phyloP scores from a whole-genome alignment of 2,329 filamentous ascomycete species.

The Xylaria sp. region DNA sequence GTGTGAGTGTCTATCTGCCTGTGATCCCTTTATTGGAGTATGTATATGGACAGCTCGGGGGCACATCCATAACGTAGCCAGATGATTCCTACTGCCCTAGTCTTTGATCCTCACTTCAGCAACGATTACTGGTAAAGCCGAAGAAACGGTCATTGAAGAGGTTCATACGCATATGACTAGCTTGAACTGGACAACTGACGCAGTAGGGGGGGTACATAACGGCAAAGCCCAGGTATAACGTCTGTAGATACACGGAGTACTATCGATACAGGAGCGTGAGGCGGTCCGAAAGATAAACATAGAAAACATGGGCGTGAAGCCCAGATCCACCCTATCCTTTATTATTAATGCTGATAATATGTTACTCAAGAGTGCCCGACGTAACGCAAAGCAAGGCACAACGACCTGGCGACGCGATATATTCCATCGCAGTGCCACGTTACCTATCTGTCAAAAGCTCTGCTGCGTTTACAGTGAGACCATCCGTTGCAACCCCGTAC shows the following conservation, averaged over 20 bases:
- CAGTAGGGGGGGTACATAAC: constrained; percentile 4
- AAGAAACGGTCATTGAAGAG: no score
- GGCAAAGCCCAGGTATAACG: background rate
- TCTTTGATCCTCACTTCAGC: no score
- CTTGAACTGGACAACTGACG: no score
- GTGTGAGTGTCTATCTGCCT: no score
- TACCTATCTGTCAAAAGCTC: constrained; percentile 8
- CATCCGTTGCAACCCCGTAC: background rate
- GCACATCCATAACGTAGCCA: no score
- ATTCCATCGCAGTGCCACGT: constrained; percentile 7
- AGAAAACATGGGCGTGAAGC: background rate
- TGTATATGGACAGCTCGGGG: no score
- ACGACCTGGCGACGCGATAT: background rate
- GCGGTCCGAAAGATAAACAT: constrained; percentile 1
- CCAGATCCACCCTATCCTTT: background rate
- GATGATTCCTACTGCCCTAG: no score
- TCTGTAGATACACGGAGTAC: background rate
- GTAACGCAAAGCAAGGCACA: background rate
- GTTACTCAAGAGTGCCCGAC: background rate
- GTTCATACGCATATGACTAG: no score
- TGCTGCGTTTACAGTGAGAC: background rate
- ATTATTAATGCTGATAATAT: constrained; percentile 16
- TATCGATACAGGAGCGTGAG: background rate
- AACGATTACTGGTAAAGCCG: no score
- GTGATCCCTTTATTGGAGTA: no score